These are phyloP conservation scores for Lipomyces japonicus DNA, from an alignment of 805 yeast genomes.

Conservation along the genomic window DNA sequence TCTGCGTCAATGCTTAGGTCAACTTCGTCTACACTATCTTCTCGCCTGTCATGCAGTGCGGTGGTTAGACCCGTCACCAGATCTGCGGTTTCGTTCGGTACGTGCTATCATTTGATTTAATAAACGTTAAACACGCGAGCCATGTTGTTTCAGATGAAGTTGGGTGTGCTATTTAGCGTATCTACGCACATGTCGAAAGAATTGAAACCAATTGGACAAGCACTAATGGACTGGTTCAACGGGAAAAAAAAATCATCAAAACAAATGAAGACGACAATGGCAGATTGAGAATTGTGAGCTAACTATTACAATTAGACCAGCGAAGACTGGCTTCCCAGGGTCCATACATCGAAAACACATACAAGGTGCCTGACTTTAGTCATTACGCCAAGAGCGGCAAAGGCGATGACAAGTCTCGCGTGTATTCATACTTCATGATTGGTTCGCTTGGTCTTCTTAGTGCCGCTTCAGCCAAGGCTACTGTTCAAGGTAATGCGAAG, in stretches of 20 bases:
- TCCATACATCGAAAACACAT: constrained; percentile 30
- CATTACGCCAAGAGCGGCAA: constrained; percentile 63
- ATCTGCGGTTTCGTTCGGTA: constrained; percentile 18
- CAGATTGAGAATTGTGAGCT: not conserved
- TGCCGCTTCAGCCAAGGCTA: constrained; percentile 90
- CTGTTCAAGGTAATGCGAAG: constrained; percentile 52
- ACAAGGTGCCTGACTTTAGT: constrained; percentile 31
- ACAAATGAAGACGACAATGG: not conserved
- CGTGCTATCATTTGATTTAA: not conserved
- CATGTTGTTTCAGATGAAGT: no score
- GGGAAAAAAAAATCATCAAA: not conserved
- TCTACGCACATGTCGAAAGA: no score
- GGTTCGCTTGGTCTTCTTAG: constrained; percentile 86
- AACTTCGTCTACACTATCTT: not conserved
- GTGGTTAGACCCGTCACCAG: constrained; percentile 4
- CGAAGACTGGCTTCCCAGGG: constrained; percentile 24
- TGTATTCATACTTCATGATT: constrained; percentile 93
- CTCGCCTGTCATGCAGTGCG: constrained; percentile 6
- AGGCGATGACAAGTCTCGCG: constrained; percentile 74
- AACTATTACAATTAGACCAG: constrained; percentile 26
- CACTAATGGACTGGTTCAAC: not conserved
- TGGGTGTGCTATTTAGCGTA: no score
- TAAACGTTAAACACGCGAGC: no score
- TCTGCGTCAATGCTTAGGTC: constrained; percentile 6
- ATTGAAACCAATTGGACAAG: no score